Evolutionary conservation across 192 early-diverging fungal species (phyloP).

Genomic region (Backusella psychrophila): DNA sequence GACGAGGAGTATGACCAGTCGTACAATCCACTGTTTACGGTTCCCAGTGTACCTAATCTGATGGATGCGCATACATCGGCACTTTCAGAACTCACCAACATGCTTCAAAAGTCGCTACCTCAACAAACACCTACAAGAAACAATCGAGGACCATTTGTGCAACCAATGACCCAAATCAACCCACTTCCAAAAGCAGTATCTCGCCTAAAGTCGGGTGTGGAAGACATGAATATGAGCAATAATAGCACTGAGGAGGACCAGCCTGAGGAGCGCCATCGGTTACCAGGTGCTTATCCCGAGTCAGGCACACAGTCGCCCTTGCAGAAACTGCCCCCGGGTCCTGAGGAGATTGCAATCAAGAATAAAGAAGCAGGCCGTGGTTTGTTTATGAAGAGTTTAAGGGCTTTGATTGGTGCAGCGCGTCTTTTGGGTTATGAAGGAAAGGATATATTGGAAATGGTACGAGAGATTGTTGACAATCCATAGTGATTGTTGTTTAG

Average conservation of each 20-base stretch:
- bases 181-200: slow-evolving; percentile 26
- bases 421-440: slow-evolving; percentile 24
- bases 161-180: slow-evolving; percentile 19
- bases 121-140: not conserved
- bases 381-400: slow-evolving; percentile 29
- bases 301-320: slow-evolving; percentile 11
- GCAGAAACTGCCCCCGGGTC: not conserved
- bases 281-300: slow-evolving; percentile 35
- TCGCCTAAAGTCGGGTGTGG: not conserved
- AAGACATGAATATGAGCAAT: not conserved
- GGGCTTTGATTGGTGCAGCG: slow-evolving; percentile 25
- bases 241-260: not conserved
- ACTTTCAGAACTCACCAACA: slow-evolving; percentile 28
- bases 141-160: not conserved
- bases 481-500: not conserved
- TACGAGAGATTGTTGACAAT: slow-evolving; percentile 25
- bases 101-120: slow-evolving; percentile 31
- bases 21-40: slow-evolving; percentile 36
- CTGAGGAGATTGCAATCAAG: not conserved
- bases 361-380: slow-evolving; percentile 12
- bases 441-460: slow-evolving; percentile 30
- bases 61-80: slow-evolving; percentile 31
- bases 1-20: slow-evolving; percentile 42
- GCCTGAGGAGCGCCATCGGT: not conserved
- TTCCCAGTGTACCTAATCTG: slow-evolving; percentile 39